Evolutionary conservation across 1,139 yeast species (phyloP), one percentile per base, ranked within the genome.

Genomic region (Geotrichum macrosporum): DNA sequence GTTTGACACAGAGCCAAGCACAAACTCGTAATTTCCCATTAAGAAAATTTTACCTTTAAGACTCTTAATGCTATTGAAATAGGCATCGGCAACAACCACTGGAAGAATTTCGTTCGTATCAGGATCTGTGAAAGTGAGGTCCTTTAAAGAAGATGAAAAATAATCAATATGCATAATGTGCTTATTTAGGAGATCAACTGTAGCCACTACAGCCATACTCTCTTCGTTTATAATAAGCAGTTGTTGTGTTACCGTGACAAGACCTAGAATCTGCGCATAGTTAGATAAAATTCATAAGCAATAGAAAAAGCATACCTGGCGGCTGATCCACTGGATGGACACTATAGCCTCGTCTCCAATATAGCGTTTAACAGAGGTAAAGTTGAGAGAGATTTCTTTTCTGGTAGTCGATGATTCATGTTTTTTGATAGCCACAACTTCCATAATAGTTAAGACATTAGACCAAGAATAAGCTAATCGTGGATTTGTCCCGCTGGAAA

Each of bases 381-480:
- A 63, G 16, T 72, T 70, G 26, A 79, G 54, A 16, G 41, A 59
- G 29, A 48, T 62, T 20, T 56, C 53, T 50, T 57, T 42, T 62
- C 66, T 48, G 65, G 70, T 42, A 3, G 41, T 36, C 3, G 44
- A 40, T 2, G n/a, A 13, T 8, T 42, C 45, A 29, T 35, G 33
- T 52, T 73, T 74, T 41, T 71, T 70, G 44, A 74, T 72, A 40
- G 68, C 69, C 10, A 74, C 52, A 1, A 84, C 61, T 52, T 82
- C 86, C 22, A 81, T 55, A 0, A 84, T 63, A 0, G 78, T 74
- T 42, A 84, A 57, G 12, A 71, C 70, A 53, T 79, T 78, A 20
- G 78, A 71, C 84, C 88, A 83, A 32, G 83, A 69, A 57, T 79
- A 84, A 0, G 84, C 89, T 35, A 86, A 63, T 50, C 73, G 68